A percentile compares a stretch with the other conserved stretches of the same genome.
phyloP scores from a whole-genome alignment of 1,284 basidiomycete genomes.

The Ceratobasidium sp. region DNA sequence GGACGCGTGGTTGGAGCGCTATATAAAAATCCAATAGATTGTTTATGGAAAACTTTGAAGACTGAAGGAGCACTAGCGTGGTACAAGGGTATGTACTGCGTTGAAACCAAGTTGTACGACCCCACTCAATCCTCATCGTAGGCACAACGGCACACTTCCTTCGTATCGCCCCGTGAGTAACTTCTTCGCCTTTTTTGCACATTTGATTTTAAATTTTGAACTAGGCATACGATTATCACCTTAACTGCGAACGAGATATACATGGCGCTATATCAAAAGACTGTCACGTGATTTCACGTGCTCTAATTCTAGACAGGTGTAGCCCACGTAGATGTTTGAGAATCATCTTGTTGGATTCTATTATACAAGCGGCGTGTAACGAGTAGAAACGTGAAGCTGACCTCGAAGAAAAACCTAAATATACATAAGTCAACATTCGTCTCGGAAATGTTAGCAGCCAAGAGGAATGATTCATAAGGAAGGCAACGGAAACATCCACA shows the following conservation, averaged over 20 bases:
- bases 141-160: constrained; percentile 92
- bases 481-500: constrained; percentile 68
- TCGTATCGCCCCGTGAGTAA: constrained; percentile 85
- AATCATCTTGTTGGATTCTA: background rate
- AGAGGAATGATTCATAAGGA: constrained; percentile 57
- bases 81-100: constrained; percentile 77
- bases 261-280: constrained; percentile 71
- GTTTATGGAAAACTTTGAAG: constrained; percentile 94
- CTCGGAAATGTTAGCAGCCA: background rate
- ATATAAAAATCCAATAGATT: constrained; percentile 93
- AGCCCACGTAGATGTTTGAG: too few relatives aligned
- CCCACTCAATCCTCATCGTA: constrained; percentile 46
- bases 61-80: constrained; percentile 88
- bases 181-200: background rate
- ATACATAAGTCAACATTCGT: too few relatives aligned
- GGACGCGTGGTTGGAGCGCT: constrained; percentile 79
- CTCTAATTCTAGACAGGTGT: background rate
- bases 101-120: background rate
- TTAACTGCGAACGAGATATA: constrained; percentile 88
- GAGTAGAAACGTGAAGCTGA: background rate
- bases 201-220: constrained; percentile 34
- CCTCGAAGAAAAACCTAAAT: too few relatives aligned
- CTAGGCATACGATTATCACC: constrained; percentile 71
- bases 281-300: background rate
- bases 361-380: background rate